phyloP scores from a whole-genome alignment of 345 rosid species.

The Nephelium lappaceum region DNA sequence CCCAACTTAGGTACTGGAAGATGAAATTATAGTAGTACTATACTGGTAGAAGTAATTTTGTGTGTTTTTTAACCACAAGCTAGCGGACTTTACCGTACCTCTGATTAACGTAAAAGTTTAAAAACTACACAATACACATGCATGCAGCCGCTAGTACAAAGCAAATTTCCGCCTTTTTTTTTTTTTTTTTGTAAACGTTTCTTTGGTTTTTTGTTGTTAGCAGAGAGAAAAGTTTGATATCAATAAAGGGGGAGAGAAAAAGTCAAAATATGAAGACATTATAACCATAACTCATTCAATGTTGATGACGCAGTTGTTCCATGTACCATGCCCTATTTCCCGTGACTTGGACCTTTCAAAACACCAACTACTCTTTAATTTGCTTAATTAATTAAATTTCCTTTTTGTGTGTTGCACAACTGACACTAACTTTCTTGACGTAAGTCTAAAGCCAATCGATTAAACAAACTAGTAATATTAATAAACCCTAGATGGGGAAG shows the following conservation, averaged over 20 bases:
- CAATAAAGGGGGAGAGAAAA: background rate
- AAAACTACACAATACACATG: too few species aligned
- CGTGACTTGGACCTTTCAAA: conserved; percentile 45
- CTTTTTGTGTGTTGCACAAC: background rate
- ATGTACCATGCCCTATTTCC: conserved; percentile 21
- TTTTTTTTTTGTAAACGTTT: background rate
- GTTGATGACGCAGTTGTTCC: conserved; percentile 25
- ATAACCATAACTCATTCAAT: conserved; percentile 1
- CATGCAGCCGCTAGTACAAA: background rate
- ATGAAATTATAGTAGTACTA: too few species aligned
- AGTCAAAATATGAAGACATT: background rate
- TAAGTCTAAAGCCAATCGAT: conserved; percentile 21
- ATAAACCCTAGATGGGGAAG: background rate
- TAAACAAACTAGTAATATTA: too few species aligned
- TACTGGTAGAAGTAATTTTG: too few species aligned
- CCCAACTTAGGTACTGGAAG: background rate
- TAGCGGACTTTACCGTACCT: background rate
- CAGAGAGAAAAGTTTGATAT: too few species aligned
- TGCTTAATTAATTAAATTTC: background rate
- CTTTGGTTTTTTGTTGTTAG: background rate
- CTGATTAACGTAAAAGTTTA: background rate
- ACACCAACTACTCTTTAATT: background rate
- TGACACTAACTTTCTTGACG: conserved; percentile 25
- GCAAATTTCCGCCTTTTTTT: background rate
- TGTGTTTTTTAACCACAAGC: background rate